Evolutionary conservation across 2,329 filamentous ascomycete genomes (phyloP).

Genomic region (Thielaviopsis euricoi): DNA sequence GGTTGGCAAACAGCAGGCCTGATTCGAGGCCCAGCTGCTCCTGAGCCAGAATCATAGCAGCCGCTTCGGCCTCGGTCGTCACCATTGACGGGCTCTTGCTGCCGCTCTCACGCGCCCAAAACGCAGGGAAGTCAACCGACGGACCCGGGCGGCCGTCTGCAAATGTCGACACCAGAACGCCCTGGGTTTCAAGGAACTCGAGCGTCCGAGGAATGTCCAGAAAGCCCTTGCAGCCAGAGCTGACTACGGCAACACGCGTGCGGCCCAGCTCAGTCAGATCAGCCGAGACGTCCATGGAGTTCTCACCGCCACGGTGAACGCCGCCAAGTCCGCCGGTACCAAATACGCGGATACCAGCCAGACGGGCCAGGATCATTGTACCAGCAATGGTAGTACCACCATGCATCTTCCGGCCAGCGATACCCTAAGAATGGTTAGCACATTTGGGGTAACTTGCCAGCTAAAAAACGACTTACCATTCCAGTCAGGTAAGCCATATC

Average conservation of each 20-base stretch:
- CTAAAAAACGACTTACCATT: constrained; percentile 34
- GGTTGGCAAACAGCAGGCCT: constrained; percentile 78
- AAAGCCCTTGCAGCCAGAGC: constrained; percentile 90
- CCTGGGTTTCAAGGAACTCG: constrained; percentile 57
- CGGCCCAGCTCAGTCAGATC: constrained; percentile 87
- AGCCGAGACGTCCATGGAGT: constrained; percentile 82
- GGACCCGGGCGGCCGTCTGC: constrained; percentile 54
- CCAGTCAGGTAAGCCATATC: constrained; percentile 74
- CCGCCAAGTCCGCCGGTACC: constrained; percentile 89
- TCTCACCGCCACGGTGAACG: constrained; percentile 77
- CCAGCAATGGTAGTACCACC: constrained; percentile 88
- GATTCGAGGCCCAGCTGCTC: constrained; percentile 54
- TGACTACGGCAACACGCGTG: constrained; percentile 75
- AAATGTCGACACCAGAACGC: constrained; percentile 76
- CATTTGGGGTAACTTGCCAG: background rate
- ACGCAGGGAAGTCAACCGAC: constrained; percentile 73
- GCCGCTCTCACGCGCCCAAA: constrained; percentile 82
- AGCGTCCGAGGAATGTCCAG: constrained; percentile 81
- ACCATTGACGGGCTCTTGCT: constrained; percentile 62
- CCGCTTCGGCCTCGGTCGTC: constrained; percentile 62
- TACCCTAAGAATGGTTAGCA: constrained; percentile 27
- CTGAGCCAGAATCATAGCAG: constrained; percentile 74
- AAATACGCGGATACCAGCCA: constrained; percentile 83
- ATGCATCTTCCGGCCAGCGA: constrained; percentile 52
- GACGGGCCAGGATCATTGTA: constrained; percentile 75